These are phyloP conservation scores for Penicillium hesseltinei DNA, from an alignment of 2,329 filamentous ascomycete genomes.

Conservation along the genomic window DNA sequence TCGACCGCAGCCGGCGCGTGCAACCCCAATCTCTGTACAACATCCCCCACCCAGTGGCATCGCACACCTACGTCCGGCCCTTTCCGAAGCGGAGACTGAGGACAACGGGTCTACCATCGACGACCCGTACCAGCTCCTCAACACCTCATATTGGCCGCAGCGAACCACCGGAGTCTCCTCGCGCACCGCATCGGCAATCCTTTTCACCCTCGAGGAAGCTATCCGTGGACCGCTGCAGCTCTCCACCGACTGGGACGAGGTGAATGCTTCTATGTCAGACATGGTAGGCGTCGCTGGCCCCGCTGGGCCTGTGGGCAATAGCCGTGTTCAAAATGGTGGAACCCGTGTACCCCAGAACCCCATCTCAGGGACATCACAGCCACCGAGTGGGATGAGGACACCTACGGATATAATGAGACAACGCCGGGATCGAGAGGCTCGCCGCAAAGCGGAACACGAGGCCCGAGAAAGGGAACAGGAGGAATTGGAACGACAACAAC, in stretches of 20 bases:
- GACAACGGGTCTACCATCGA: constrained; percentile 34
- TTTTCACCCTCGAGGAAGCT: constrained; percentile 88
- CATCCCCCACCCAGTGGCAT: constrained; percentile 20
- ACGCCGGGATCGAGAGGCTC: constrained; percentile 72
- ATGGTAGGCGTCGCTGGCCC: constrained; percentile 61
- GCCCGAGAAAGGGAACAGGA: constrained; percentile 55
- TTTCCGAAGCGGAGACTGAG: constrained; percentile 37
- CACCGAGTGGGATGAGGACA: constrained; percentile 66
- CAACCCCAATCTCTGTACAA: constrained; percentile 28
- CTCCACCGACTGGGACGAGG: constrained; percentile 79
- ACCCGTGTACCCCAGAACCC: constrained; percentile 52
- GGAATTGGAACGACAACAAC: constrained; percentile 49
- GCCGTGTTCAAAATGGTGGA: constrained; percentile 57
- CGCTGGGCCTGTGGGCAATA: constrained; percentile 49
- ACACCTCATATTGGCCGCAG: constrained; percentile 54
- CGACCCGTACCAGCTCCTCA: constrained; percentile 28
- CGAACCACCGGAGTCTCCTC: constrained; percentile 66
- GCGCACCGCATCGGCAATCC: constrained; percentile 83
- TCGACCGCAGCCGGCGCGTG: constrained; percentile 27
- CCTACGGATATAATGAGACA: constrained; percentile 91
- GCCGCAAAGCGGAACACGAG: constrained; percentile 66
- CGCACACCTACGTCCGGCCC: constrained; percentile 29
- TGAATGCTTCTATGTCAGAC: constrained; percentile 90
- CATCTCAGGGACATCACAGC: constrained; percentile 52
- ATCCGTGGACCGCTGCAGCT: constrained; percentile 79